Base-by-base conservation (phyloP, 1,284 basidiomycete genomes). In the Retiboletus fuscus region DNA sequence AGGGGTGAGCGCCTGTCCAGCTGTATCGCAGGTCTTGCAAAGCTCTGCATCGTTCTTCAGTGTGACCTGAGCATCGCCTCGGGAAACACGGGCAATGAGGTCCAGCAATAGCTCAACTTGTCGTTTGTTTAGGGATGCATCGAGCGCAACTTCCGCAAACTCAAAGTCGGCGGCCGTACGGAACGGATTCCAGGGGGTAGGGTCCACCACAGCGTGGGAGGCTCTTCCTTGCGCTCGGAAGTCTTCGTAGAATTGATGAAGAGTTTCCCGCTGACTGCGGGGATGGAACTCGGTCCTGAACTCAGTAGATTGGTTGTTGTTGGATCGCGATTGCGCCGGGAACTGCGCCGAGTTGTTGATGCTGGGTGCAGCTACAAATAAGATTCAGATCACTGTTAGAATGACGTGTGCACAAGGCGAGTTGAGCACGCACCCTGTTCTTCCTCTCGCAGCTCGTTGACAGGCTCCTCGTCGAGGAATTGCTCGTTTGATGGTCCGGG, bases 271-370 rank as follows among this genome's bases (percentile, higher is more conserved):
- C 34, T 16, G 20, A 63, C 62, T 63, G 30, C 30, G 62, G 28
- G 62, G 46, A 39, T 63, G 62, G 62, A 46, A 63, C 51, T 63
- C 22, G 10, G 61, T 63, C 61, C 34, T 63, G 28, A 22, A 63
- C 46, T 63, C 61, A 34, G 34, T 34, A 34, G 34, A 34, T 34
- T 34, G 5, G 34, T 34, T 34, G 34, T 34, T 34, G 34, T 34
- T 34, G 34, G 34, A 34, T 34, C 34, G 34, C 34, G 34, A 34
- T 34, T 34, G 34, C 34, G 34, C 34, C 8, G 34, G 34, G 34
- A 34, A 34, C 8, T 34, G 34, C 34, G 34, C 34, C 4, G 34
- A 34, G 34, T 34, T 34, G 34, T 8, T 34, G 34, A 34, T 8
- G 34, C 34, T 34, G 34, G 34, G 34, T 34, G 34, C 34, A 34